Conservation (phyloP, 1,284 basidiomycete genomes). For the Ustilago nuda region DNA sequence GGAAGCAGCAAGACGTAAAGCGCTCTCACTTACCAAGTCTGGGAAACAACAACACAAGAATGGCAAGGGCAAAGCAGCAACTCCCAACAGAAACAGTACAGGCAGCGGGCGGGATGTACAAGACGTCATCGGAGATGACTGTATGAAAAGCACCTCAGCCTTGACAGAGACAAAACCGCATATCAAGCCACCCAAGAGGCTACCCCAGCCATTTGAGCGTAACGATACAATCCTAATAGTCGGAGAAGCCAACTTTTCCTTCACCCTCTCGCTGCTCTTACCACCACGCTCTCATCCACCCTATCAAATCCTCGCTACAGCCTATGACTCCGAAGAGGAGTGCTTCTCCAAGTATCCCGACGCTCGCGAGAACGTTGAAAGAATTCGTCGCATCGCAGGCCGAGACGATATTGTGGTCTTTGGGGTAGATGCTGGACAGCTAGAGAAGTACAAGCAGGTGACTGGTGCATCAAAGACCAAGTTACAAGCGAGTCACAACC, state of each 20-base stretch:
- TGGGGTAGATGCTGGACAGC: constrained; percentile 82
- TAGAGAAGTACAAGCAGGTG: constrained; percentile 75
- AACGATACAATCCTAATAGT: constrained; percentile 86
- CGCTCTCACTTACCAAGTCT: constrained; percentile 36
- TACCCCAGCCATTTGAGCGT: constrained; percentile 77
- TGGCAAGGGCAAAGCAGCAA: constrained; percentile 13
- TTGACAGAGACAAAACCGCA: background rate
- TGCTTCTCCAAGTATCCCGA: constrained; percentile 89
- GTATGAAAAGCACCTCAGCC: background rate
- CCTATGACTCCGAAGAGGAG: constrained; percentile 82
- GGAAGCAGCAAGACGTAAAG: constrained; percentile 53
- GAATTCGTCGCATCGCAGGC: constrained; percentile 52
- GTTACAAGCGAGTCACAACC: constrained; percentile 1
- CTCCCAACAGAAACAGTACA: background rate
- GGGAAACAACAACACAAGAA: constrained; percentile 17
- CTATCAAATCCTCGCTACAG: constrained; percentile 82
- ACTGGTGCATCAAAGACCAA: constrained; percentile 51
- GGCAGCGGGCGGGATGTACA: background rate
- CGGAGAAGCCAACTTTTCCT: constrained; percentile 94
- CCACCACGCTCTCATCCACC: constrained; percentile 72
- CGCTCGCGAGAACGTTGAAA: constrained; percentile 75
- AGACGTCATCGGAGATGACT: background rate
- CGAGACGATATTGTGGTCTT: constrained; percentile 82
- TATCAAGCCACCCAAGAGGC: constrained; percentile 20
- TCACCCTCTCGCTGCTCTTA: constrained; percentile 79